Evolutionary conservation across 495 filamentous ascomycete genomes (phyloP), one percentile per base, ranked within the genome.

Genomic region (Darksidea phi): DNA sequence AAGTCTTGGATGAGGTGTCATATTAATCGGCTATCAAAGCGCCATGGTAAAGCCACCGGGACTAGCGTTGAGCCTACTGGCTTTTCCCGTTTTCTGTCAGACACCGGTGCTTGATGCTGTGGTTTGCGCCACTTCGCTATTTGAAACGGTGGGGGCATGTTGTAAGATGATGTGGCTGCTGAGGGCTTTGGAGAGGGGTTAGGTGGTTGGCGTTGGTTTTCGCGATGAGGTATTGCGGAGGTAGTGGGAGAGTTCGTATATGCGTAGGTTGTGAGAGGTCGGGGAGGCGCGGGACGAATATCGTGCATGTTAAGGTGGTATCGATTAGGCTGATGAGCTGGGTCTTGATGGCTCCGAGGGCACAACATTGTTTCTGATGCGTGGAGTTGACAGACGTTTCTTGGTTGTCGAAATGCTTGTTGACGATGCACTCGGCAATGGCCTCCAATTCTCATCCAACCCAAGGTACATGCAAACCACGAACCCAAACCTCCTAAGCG

Each of bases 71-170:
- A 15, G 24, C 28, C 49, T 26, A 4, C 49, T 6, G 18, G 7
- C 11, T 2, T 1, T 18, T 24, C 10, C 10, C 38, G 41, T 32
- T 45, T 32, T 32, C 28, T 32, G 23, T 37, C 38, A 17, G 24
- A 5, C 6, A 10, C 13, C 17, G 23, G 20, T 5, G 8, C 20
- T n/a, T n/a, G n/a, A n/a, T n/a, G n/a, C n/a, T n/a, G n/a, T 2
- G 41, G 13, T 18, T 10, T 8, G 18, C 12, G 17, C 45, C 15
- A n/a, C 12, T 41, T 61, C 59, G 59, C 43, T 54, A 61, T 54
- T 26, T 52, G 48, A 61, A 55, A 61, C 59, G 28, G 17, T 6
- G 21, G 13, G 26, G 23, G 11, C 12, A 18, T 55, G 50, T 25
- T 12, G 50, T 61, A 41, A 20, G 15, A 28, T 26, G 7, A 26